phyloP scores from a whole-genome alignment of 2,329 filamentous ascomycete genomes.

The Phaeosphaeria sp. region DNA sequence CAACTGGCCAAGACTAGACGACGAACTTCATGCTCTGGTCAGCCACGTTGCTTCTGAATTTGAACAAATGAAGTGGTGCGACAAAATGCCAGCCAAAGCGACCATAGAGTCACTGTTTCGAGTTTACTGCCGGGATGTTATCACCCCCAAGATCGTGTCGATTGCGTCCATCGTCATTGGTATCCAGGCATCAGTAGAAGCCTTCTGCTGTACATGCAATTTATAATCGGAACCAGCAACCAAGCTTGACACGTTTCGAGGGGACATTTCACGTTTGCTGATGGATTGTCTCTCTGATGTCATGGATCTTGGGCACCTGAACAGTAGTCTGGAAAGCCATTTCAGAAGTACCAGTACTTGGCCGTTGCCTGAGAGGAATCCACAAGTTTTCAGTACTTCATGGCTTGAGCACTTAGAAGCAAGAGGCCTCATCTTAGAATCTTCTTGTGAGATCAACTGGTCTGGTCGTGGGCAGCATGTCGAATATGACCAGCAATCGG shows the following conservation, averaged over 20 bases:
- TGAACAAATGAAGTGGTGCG: background rate
- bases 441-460: background rate
- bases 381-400: background rate
- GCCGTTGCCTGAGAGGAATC: background rate
- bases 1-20: background rate
- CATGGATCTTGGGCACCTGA: background rate
- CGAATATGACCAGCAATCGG: background rate
- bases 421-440: background rate
- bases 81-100: background rate
- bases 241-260: background rate
- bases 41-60: background rate
- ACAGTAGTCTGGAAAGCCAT: background rate
- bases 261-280: background rate
- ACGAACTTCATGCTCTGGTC: background rate
- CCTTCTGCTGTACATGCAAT: background rate
- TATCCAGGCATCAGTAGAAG: background rate
- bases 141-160: background rate
- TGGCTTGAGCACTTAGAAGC: background rate
- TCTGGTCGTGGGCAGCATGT: background rate
- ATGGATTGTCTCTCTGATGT: background rate
- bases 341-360: background rate
- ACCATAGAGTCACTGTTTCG: background rate
- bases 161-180: background rate
- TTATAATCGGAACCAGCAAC: background rate
- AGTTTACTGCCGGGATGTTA: background rate